A percentile compares a stretch with the other conserved stretches of the same genome.
Conservation (phyloP, 768 basidiomycete species). For the Rhizopogon vulgaris region DNA sequence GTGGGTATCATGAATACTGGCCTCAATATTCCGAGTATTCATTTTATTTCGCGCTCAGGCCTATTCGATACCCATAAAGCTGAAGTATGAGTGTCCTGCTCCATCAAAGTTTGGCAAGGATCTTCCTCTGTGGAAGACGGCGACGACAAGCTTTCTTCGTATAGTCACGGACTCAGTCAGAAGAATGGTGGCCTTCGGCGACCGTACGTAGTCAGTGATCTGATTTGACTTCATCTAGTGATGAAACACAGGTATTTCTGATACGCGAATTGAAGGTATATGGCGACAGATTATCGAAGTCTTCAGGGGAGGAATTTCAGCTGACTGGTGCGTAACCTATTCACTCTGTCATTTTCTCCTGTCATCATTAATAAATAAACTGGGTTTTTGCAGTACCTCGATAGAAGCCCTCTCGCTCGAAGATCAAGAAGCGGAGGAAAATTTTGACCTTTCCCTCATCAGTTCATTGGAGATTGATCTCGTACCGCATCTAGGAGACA, state of each 20-base stretch:
- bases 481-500: constrained; percentile 66
- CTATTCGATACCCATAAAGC: constrained; percentile 84
- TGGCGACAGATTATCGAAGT: constrained; percentile 84
- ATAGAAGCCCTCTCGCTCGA: constrained; percentile 54
- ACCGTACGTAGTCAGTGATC: constrained; percentile 32
- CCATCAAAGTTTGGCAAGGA: constrained; percentile 87
- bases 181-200: constrained; percentile 44
- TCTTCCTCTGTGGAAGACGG: constrained; percentile 89
- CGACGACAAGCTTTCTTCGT: constrained; percentile 71
- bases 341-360: not conserved
- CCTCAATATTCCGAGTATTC: not conserved
- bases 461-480: constrained; percentile 75
- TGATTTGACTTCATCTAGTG: not conserved
- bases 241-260: constrained; percentile 41
- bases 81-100: constrained; percentile 92
- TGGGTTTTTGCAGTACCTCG: constrained; percentile 37
- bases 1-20: constrained; percentile 35
- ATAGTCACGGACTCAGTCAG: constrained; percentile 63
- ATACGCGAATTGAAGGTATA: constrained; percentile 68
- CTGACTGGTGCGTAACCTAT: constrained; percentile 61
- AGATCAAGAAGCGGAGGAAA: constrained; percentile 72
- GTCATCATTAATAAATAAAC: not conserved
- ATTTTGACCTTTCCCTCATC: constrained; percentile 79
- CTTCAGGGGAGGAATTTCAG: constrained; percentile 74
- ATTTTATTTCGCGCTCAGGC: constrained; percentile 40